These are phyloP conservation scores for Arabidopsis arenosa DNA, from an alignment of 345 rosid genomes.

Conservation along the genomic window DNA sequence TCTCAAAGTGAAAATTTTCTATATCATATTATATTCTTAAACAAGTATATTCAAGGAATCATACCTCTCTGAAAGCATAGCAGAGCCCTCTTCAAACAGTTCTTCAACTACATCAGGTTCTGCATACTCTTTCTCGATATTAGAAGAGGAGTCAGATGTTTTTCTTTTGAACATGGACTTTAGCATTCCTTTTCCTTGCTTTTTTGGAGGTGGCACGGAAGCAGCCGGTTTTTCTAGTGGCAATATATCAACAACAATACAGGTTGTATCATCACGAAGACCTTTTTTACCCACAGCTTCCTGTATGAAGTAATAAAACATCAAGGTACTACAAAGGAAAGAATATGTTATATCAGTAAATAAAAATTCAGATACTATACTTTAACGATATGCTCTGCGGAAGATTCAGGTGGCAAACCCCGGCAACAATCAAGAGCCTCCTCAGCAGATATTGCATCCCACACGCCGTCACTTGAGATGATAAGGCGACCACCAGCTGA, in stretches of 20 bases:
- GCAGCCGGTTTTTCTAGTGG: conserved; percentile 80
- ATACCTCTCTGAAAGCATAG: conserved; percentile 97
- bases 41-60: conserved; percentile 29
- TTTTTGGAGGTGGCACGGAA: conserved; percentile 70
- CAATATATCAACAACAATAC: conserved; percentile 91
- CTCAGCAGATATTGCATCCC: conserved; percentile 94
- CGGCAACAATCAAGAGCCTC: conserved; percentile 87
- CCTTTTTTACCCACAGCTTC: conserved; percentile 87
- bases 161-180: conserved; percentile 89
- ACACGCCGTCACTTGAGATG: conserved; percentile 97
- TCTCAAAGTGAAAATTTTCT: not conserved
- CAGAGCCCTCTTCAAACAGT: conserved; percentile 93
- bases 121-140: conserved; percentile 61
- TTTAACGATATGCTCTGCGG: conserved; percentile 92
- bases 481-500: conserved; percentile 89
- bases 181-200: conserved; percentile 79
- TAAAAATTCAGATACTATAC: conserved; percentile 48
- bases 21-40: not conserved
- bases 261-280: conserved; percentile 97
- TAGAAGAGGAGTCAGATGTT: conserved; percentile 74
- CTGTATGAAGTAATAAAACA: conserved; percentile 51
- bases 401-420: conserved; percentile 85
- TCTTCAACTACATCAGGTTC: conserved; percentile 93
- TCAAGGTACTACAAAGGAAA: conserved; percentile 28
- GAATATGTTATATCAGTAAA: conserved; percentile 6